Evolutionary conservation across 192 early-diverging fungal species (phyloP).

Genomic region (Coemansia sp.): DNA sequence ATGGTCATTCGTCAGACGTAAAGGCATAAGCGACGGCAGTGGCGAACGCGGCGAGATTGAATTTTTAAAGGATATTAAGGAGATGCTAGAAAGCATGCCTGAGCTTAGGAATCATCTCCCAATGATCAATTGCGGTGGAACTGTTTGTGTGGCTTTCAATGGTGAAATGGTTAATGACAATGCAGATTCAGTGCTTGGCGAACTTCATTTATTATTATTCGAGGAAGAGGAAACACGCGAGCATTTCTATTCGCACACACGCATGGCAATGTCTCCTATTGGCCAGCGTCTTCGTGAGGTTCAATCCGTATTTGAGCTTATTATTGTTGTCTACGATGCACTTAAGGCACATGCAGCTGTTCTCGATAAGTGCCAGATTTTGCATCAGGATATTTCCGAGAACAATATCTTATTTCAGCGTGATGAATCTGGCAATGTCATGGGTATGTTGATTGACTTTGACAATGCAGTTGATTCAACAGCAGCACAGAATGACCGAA

Average conservation of each 20-base stretch:
- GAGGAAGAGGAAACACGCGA: neutral
- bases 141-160: neutral
- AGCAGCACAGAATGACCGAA: neutral
- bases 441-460: slow-evolving; percentile 26
- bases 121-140: neutral
- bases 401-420: slow-evolving; percentile 25
- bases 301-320: neutral
- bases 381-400: slow-evolving; percentile 22
- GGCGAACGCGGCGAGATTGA: neutral
- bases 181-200: neutral
- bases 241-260: neutral
- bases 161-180: neutral
- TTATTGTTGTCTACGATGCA: neutral
- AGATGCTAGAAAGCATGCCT: neutral
- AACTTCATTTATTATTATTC: neutral
- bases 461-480: slow-evolving; percentile 7
- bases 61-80: neutral
- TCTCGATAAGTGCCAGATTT: neutral
- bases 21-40: neutral
- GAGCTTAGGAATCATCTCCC: neutral
- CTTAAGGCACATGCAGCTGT: slow-evolving; percentile 2
- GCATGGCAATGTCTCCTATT: slow-evolving; percentile 11
- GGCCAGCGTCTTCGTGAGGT: slow-evolving; percentile 9
- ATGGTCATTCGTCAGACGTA: neutral
- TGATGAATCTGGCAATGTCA: neutral